phyloP scores from a whole-genome alignment of 345 rosid genomes.

The Hypericum androsaemum region DNA sequence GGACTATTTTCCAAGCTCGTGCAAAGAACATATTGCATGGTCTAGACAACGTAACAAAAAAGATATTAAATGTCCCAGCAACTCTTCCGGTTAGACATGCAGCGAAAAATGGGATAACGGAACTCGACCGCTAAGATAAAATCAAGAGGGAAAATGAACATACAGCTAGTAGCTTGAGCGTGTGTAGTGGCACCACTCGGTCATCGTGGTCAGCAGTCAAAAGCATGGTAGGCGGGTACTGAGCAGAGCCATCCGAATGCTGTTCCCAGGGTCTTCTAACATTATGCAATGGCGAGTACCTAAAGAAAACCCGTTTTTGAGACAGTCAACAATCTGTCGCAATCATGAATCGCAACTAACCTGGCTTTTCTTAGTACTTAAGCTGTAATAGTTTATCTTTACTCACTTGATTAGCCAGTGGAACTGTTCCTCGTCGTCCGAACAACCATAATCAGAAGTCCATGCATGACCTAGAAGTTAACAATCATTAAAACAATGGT shows the following conservation, averaged over 20 bases:
- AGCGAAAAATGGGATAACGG: no score
- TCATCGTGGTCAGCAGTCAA: conserved; percentile 97
- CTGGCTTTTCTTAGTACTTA: neutral
- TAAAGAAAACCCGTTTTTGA: conserved; percentile 6
- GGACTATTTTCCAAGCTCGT: conserved; percentile 67
- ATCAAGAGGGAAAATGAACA: conserved; percentile 14
- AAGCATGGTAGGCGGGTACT: conserved; percentile 85
- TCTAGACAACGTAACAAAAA: conserved; percentile 25
- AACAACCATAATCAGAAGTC: conserved; percentile 83
- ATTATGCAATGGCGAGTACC: conserved; percentile 94
- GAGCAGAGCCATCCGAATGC: conserved; percentile 27
- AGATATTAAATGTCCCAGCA: neutral
- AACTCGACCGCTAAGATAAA: neutral
- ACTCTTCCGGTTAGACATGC: no score
- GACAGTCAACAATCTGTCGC: no score
- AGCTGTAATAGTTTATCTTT: neutral
- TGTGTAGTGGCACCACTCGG: conserved; percentile 81
- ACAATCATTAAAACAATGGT: conserved; percentile 7
- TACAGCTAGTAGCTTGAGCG: conserved; percentile 79
- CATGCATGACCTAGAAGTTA: conserved; percentile 70
- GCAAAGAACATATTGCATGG: conserved; percentile 68
- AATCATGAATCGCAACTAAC: neutral
- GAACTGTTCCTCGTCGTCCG: conserved; percentile 83
- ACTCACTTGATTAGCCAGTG: conserved; percentile 85
- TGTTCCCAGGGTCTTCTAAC: conserved; percentile 91